Evolutionary conservation across 371 early-diverging fungal species (phyloP), one percentile per base, ranked within the genome.

Genomic region (Mortierella sp.): DNA sequence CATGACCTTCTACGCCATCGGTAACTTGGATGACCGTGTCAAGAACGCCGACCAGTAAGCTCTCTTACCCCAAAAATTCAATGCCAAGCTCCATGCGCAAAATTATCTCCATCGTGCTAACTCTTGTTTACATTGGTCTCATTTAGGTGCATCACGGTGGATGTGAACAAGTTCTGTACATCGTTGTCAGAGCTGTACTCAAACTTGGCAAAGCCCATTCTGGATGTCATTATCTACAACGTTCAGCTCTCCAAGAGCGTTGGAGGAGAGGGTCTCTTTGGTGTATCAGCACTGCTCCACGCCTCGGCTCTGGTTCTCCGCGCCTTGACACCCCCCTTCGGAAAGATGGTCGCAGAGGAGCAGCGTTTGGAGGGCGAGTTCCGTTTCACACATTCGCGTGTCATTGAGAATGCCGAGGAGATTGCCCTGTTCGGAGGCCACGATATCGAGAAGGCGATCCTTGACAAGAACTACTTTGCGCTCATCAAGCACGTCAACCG

Each of bases 381-480:
- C 92, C 93, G 98, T 32, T 96, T 95, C 83, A 91, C 95, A 60
- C 98, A 97, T 79, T 93, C 96, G 38, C 93, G 97, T 32, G 84
- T 97, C 48, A 96, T 97, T 74, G 95, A 96, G 65, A 96, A 97
- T 77, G 94, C 96, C 18, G 98, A 97, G 83, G 98, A 97, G 83
- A 96, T 97, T 79, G 97, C 97, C 0, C 90, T 97, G 56, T 97
- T 93, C 82, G 91, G 92, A 44, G 98, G 97, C 12, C 94, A 95
- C 78, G 76, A 92, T 56, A 91, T 93, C 55, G 97, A 97, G 80
- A 95, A 93, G 87, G 90, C 76, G n/a, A 94, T 95, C 49, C 75
- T 97, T 63, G 95, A 96, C 80, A 89, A 91, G 46, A 93, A 94
- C 76, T 97, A 97, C 82, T 91, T 91, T 78, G 90, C 89, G 3